Base-by-base conservation (phyloP, 768 basidiomycete genomes). In the Suillus lakei region DNA sequence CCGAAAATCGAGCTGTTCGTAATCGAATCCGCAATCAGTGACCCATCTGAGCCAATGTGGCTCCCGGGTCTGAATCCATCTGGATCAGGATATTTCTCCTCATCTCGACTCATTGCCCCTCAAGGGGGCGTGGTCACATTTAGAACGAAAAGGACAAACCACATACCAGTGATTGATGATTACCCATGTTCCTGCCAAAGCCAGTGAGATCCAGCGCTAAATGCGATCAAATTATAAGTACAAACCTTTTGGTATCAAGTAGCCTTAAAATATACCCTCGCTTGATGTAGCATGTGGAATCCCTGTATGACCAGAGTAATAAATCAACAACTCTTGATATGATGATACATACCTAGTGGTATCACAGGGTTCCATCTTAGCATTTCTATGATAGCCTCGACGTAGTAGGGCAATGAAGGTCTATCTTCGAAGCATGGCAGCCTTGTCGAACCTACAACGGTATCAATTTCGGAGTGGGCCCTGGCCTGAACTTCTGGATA, bases 161-260 rank as follows among this genome's bases (percentile, higher is more conserved):
- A 62, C 66, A 1, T 55, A 68, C 74, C 71, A 70, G 30, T 64
- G 6, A 46, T 75, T 72, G 15, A 64, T 64, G 60, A 75, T 61
- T 7, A 75, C 62, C 50, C 63, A 21, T n/a, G 72, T 55, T 43
- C 71, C 74, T 76, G 56, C 5, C 3, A n/a, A 26, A 34, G n/a
- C 8, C 36, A 12, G 36, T 5, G 23, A 16, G 26, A 28, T 60
- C 38, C 1, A 16, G 44, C 16, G 2, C 15, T 23, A 36, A 34
- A 53, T 28, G 28, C 18, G 9, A 58, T 8, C 23, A 32, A 30
- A n/a, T 21, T 38, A 30, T 53, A n/a, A 13, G 7, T 5, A 48
- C 67, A n/a, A n/a, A 67, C 86, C 87, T 63, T 81, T 80, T 6
- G 87, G 87, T 63, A 89, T 89, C 3, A 82, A 71, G 48, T 82